phyloP scores from a whole-genome alignment of 2,329 filamentous ascomycete species.

The Pezicula radicicola region DNA sequence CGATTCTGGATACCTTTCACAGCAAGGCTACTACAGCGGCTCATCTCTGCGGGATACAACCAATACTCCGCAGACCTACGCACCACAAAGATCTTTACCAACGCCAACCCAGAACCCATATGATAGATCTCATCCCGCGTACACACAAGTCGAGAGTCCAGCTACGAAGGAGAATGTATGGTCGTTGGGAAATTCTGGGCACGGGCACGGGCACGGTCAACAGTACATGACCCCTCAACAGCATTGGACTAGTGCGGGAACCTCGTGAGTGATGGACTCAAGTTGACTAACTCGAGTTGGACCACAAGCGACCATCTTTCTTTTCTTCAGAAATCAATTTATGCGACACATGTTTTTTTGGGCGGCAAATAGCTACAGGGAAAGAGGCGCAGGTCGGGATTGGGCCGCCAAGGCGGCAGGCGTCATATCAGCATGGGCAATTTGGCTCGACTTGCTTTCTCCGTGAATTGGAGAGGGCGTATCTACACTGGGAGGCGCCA shows the following conservation, averaged over 20 bases:
- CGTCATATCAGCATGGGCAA: not conserved
- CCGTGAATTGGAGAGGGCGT: not conserved
- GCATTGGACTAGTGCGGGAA: conserved; percentile 24
- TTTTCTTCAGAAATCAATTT: not conserved
- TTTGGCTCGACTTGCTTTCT: not conserved
- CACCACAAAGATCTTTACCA: conserved; percentile 19
- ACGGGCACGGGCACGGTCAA: conserved; percentile 21
- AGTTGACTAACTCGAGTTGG: no score
- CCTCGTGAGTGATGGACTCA: conserved; percentile 8
- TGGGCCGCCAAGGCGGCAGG: not conserved
- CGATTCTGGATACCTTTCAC: conserved; percentile 24
- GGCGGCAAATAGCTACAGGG: not conserved
- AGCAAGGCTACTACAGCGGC: conserved; percentile 15
- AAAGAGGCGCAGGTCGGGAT: not conserved
- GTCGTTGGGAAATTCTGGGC: conserved; percentile 22
- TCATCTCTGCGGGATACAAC: conserved; percentile 11
- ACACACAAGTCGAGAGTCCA: conserved; percentile 11
- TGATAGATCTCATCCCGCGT: conserved; percentile 12
- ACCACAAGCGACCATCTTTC: conserved; percentile 2
- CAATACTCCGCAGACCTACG: conserved; percentile 15
- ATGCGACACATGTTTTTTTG: not conserved
- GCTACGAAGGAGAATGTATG: conserved; percentile 19
- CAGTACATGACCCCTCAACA: conserved; percentile 19
- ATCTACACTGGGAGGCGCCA: not conserved
- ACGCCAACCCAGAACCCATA: conserved; percentile 19